Conservation (phyloP, 2,329 filamentous ascomycete species). For the Trichoderma endophyticum region DNA sequence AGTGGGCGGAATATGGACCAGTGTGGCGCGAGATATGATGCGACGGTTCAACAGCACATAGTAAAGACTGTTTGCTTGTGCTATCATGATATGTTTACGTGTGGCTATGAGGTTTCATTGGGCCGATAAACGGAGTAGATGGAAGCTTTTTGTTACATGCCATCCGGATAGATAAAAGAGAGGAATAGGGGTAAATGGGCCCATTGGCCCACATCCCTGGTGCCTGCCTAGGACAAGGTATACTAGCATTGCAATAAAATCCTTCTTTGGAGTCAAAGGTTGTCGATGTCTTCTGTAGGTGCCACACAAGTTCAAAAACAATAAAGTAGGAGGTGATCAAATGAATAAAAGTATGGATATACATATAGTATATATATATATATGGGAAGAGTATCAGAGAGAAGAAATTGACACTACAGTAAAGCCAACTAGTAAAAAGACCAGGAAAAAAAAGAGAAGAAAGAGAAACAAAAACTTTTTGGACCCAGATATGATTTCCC, state of each 20-base stretch:
- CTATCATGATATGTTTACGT: no score
- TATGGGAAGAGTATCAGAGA: not conserved
- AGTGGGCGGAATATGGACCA: conserved; percentile 57
- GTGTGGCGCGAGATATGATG: conserved; percentile 46
- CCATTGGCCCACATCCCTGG: not conserved
- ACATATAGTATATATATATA: conserved; percentile 10
- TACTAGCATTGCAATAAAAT: not conserved
- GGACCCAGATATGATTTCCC: conserved; percentile 8
- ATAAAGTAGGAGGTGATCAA: not conserved
- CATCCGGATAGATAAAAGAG: not conserved
- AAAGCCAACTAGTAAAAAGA: not conserved
- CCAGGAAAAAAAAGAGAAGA: conserved; percentile 11
- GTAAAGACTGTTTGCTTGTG: not conserved
- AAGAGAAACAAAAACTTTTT: conserved; percentile 28
- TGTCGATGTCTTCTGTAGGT: not conserved
- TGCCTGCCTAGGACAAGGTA: not conserved
- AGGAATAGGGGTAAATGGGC: not conserved
- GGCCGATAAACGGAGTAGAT: not conserved
- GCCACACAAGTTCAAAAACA: not conserved
- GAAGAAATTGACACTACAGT: not conserved
- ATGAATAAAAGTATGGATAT: not conserved
- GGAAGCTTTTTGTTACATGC: not conserved
- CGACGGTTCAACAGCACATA: not conserved
- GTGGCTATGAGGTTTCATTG: not conserved
- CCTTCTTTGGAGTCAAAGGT: not conserved